Evolutionary conservation across 2,329 filamentous ascomycete species (phyloP), one percentile per base, ranked within the genome.

Genomic region (Stagonosporopsis rhizophila): DNA sequence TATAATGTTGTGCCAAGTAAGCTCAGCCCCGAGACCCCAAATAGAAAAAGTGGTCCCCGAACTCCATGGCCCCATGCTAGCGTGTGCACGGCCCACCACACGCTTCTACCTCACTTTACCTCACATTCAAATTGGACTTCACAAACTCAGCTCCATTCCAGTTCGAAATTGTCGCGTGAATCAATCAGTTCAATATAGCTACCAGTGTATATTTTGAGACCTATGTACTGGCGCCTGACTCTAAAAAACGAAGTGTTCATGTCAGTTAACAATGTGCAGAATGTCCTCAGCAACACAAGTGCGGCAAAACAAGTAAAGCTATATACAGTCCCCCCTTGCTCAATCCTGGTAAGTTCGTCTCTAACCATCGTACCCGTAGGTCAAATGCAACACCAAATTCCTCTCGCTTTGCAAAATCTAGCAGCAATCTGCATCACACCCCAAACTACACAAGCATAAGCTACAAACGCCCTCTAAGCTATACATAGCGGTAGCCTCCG

Each of bases 1-100:
- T 45, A 17, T 35, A 45, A 19, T 34, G 30, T 23, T 17, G 42
- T 35, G 42, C 42, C 42, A 35, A 45, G 42, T 45, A 45, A 34
- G 28, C 30, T 14, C 42, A 45, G 39, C 22, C 23, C 25, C 27
- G 27, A 42, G 15, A 25, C 23, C 23, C 23, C 23, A 23, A 35
- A 15, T 5, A 23, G 7, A 12, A 35, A 35, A 14, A 28, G 23
- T 42, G 23, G 39, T 42, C 39, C 39, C 39, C 39, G 15, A 28
- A 42, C 39, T 28, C 23, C 19, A 22, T 45, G 30, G 20, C 42
- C 30, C 42, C 30, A 6, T n/a, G 19, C 27, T 44, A 23, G 28
- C n/a, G 15, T 44, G 28, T 22, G 41, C 41, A 44, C 41, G 27
- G 17, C 28, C 42, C 11, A n/a, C n/a, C 15, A 35, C 32, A 9